Base-by-base conservation (phyloP, 805 yeast genomes). In the Ogataea corticis region DNA sequence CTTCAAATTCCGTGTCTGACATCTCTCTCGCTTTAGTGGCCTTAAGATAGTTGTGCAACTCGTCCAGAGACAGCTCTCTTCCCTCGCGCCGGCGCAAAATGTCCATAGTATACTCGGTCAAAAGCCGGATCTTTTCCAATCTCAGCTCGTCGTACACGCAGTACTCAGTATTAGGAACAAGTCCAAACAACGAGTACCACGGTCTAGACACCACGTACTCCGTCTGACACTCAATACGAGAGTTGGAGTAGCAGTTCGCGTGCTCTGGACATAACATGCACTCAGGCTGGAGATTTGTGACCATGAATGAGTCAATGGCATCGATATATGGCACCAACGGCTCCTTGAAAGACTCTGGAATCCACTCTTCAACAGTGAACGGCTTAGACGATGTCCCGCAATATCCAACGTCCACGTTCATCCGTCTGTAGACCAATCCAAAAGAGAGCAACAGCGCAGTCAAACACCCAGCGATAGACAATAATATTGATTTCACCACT, bases 201-300 rank as follows among this genome's bases (percentile, higher is more conserved):
- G 84, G 83, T 42, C 75, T 70, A 32, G 59, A 58, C 29, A 69
- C 72, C 37, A 77, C 62, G 59, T 71, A 86, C 45, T 84, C 96
- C 36, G 81, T 82, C 54, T 79, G 82, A 65, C 99, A 92, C 45
- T 76, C 80, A 7, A 87, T 58, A 41, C 74, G 69, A 55, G 85
- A 69, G 36, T 73, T 61, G 18, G 80, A 78, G 51, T 74, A 80
- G 66, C 98, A 92, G 31, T 78, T 70, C 0, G 91, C 94, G 66
- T 91, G 83, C 3, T 73, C 76, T 2, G 98, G 97, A 61, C 98
- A 92, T 19, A 77, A 77, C 3, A 77, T 67, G 67, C 99, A 92
- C 0, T 54, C 36, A 2, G 96, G 95, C 39, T 75, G 74, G 40
- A 75, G 61, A 33, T 65, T 57, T 0, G 59, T 46, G 39, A 76